Conservation (phyloP, 805 yeast genomes). For the Yamadazyma paraphyllophila region DNA sequence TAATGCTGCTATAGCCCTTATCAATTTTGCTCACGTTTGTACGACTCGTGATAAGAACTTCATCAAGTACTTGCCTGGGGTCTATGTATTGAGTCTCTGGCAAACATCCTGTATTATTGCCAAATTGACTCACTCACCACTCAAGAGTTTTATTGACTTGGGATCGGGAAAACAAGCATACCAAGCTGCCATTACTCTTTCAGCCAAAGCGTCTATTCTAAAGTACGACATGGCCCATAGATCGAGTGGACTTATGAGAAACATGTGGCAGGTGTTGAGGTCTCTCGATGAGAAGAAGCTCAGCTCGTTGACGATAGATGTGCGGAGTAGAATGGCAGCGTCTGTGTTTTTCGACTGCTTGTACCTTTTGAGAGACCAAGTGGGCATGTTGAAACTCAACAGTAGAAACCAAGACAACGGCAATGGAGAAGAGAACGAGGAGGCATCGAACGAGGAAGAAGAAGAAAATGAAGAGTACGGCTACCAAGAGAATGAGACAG, state of each 20-base stretch:
- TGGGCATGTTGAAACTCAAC: conserved; percentile 73
- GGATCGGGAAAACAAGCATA: conserved; percentile 70
- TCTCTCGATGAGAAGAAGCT: conserved; percentile 56
- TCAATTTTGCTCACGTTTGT: conserved; percentile 64
- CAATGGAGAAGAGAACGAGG: conserved; percentile 28
- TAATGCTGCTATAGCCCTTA: conserved; percentile 71
- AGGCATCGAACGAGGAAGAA: conserved; percentile 22
- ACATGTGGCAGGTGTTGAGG: conserved; percentile 86
- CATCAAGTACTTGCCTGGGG: conserved; percentile 78
- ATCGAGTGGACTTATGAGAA: conserved; percentile 89
- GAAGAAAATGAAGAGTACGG: conserved; percentile 25
- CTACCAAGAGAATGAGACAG: conserved; percentile 20
- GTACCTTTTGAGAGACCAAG: conserved; percentile 79
- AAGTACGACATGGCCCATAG: conserved; percentile 93
- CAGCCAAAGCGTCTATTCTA: conserved; percentile 77
- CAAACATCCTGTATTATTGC: conserved; percentile 87
- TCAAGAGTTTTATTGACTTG: conserved; percentile 63
- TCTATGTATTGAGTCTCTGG: conserved; percentile 80
- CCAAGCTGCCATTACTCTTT: conserved; percentile 61
- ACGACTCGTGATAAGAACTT: conserved; percentile 59
- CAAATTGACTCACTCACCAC: conserved; percentile 72
- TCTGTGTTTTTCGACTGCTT: conserved; percentile 89
- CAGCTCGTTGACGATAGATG: conserved; percentile 46
- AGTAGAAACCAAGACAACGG: conserved; percentile 29
- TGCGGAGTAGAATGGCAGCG: conserved; percentile 86